Base-by-base conservation (phyloP, 1,284 basidiomycete species). In the Rhodotorula sp. region DNA sequence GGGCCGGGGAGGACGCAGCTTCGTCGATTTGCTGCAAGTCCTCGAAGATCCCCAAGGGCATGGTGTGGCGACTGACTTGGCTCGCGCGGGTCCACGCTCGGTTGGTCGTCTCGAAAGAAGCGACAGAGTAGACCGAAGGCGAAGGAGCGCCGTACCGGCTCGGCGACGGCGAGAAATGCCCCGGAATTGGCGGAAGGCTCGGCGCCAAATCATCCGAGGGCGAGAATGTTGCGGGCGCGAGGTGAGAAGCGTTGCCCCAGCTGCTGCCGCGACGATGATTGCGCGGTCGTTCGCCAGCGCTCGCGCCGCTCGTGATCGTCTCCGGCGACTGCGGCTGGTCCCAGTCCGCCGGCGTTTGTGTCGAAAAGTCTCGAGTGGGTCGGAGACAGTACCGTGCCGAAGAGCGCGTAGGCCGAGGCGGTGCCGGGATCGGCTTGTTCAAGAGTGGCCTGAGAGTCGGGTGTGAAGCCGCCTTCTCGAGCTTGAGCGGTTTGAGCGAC, bases 101-200 rank as follows among this genome's bases (percentile, higher is more conserved):
- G 10, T 43, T 43, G 55, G 38, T 5, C 52, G 58, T 34, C 15
- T 68, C 71, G 50, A 67, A 64, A 6, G 71, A 72, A 4, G 62
- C 57, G 45, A 72, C 60, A 6, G 67, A 69, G 62, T 72, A 72
- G 55, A 72, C 66, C 43, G 71, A 72, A 3, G 71, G 71, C 19
- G 71, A 72, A 23, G 63, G 50, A 14, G n/a, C 23, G 12, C 50
- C 50, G 50, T 54, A 38, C 43, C 21, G 60, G 18, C n/a, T 28
- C 48, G 56, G 47, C 1, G 48, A 47, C 34, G 50, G 64, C 26
- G 58, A 57, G 34, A 57, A 54, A 47, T 61, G 66, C 23, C 43
- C 38, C 10, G 60, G 61, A 18, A 61, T 49, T 0, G 60, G 60
- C 19, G 60, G 55, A 23, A 55, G 55, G 15, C 26, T 26, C 38